Evolutionary conservation across 306 rosid species (phyloP).

Genomic region (Vigna angularis): DNA sequence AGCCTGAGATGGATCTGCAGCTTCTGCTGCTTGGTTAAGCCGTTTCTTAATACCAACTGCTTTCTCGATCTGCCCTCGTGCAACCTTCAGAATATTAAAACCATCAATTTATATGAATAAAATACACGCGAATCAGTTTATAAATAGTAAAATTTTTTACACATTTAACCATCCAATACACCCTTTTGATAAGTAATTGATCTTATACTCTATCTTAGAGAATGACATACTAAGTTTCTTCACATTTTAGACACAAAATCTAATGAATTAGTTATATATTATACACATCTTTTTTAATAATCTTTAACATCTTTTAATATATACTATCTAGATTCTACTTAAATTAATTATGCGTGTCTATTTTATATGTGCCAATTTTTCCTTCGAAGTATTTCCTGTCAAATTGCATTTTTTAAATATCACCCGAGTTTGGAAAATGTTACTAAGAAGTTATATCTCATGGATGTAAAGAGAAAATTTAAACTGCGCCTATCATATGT

Average conservation of each 20-base stretch:
- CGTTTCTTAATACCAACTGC: slow-evolving; percentile 61
- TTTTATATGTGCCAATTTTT: not conserved
- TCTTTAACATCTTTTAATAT: too few relatives aligned
- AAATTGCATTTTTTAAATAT: not conserved
- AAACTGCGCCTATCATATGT: not conserved
- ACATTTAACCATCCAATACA: not conserved
- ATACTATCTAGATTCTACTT: not conserved
- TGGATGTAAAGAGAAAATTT: slow-evolving; percentile 4
- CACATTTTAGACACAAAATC: not conserved
- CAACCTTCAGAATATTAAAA: slow-evolving; percentile 60
- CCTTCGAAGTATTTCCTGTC: not conserved
- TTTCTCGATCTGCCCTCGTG: slow-evolving; percentile 71
- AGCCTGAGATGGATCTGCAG: slow-evolving; percentile 51
- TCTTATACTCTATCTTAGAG: not conserved
- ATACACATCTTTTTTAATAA: not conserved
- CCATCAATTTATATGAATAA: slow-evolving; percentile 3
- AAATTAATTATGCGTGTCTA: not conserved
- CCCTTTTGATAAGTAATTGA: not conserved
- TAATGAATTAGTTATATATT: not conserved
- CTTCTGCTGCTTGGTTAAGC: slow-evolving; percentile 57
- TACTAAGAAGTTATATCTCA: not conserved
- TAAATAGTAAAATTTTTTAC: not conserved
- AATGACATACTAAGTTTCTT: not conserved
- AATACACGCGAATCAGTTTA: not conserved
- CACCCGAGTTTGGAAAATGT: not conserved